phyloP scores from a whole-genome alignment of 2,329 filamentous ascomycete genomes.

The Calonectria pseudoturangicola region DNA sequence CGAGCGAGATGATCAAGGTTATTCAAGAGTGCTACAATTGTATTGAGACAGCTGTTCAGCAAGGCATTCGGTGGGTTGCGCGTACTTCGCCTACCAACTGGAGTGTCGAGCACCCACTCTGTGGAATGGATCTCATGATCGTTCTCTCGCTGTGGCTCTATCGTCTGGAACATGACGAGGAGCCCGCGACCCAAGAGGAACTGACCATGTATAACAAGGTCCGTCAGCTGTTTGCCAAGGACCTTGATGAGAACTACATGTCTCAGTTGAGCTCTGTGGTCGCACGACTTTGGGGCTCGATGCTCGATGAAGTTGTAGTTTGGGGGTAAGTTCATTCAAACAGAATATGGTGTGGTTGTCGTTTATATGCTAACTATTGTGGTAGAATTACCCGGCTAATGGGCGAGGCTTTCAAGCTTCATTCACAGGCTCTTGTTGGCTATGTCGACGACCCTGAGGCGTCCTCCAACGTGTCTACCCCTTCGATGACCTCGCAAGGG shows the following conservation, averaged over 20 bases:
- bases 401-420: slow-evolving; percentile 98
- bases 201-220: slow-evolving; percentile 94
- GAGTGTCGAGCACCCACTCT: slow-evolving; percentile 98
- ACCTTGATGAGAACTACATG: slow-evolving; percentile 87
- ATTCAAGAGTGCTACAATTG: slow-evolving; percentile 98
- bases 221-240: slow-evolving; percentile 91
- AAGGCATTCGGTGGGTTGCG: slow-evolving; percentile 98
- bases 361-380: slow-evolving; percentile 45
- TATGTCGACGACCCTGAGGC: slow-evolving; percentile 90
- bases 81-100: slow-evolving; percentile 98
- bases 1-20: slow-evolving; percentile 98
- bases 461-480: slow-evolving; percentile 81
- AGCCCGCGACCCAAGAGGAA: slow-evolving; percentile 90
- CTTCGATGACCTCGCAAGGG: slow-evolving; percentile 83
- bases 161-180: slow-evolving; percentile 98
- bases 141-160: slow-evolving; percentile 99
- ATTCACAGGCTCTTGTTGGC: slow-evolving; percentile 94
- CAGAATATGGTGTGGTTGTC: not conserved
- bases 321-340: slow-evolving; percentile 87
- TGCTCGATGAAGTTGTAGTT: slow-evolving; percentile 98
- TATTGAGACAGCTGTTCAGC: slow-evolving; percentile 94
- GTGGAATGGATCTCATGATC: slow-evolving; percentile 97
- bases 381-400: slow-evolving; percentile 92
- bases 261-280: slow-evolving; percentile 95
- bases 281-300: slow-evolving; percentile 95